Conservation (phyloP, 352 stramenopile genomes). For the Phytophthora multivora region DNA sequence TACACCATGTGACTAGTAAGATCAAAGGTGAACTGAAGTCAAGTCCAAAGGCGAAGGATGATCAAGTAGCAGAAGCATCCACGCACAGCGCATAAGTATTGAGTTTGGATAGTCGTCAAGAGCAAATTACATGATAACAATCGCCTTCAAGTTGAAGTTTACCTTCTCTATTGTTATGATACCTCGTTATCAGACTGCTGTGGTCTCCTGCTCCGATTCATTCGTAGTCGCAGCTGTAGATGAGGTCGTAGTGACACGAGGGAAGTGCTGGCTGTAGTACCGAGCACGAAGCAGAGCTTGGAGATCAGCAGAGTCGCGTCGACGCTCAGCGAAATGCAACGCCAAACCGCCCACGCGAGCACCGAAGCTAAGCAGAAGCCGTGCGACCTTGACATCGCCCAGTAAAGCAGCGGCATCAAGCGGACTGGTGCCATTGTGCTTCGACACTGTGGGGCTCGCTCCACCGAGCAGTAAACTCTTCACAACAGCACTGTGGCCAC, state of each 20-base stretch:
- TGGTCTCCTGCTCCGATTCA: constrained; percentile 16
- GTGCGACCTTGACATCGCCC: constrained; percentile 61
- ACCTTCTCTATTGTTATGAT: constrained; percentile 13
- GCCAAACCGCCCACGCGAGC: constrained; percentile 65
- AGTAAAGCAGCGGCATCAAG: constrained; percentile 74
- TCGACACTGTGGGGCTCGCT: constrained; percentile 58
- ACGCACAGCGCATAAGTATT: constrained; percentile 2
- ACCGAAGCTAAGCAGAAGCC: constrained; percentile 69
- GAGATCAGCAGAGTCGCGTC: constrained; percentile 53
- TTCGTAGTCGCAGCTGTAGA: background rate
- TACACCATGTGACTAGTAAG: constrained; percentile 30
- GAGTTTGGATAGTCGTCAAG: background rate
- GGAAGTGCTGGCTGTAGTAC: constrained; percentile 68
- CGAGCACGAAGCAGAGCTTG: constrained; percentile 64
- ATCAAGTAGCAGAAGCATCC: background rate
- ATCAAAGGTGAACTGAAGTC: constrained; percentile 15
- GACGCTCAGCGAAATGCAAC: constrained; percentile 77
- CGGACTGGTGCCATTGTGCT: constrained; percentile 75
- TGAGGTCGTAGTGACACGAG: constrained; percentile 17
- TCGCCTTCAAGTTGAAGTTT: constrained; percentile 17
- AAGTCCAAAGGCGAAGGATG: constrained; percentile 8
- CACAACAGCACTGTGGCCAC: constrained; percentile 61
- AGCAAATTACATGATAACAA: constrained; percentile 1
- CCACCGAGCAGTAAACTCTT: constrained; percentile 58
- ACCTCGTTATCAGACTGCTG: constrained; percentile 26